A percentile compares a stretch with the other conserved stretches of the same genome.
phyloP scores from a whole-genome alignment of 1,284 basidiomycete species.

The Ganoderma meredithae region DNA sequence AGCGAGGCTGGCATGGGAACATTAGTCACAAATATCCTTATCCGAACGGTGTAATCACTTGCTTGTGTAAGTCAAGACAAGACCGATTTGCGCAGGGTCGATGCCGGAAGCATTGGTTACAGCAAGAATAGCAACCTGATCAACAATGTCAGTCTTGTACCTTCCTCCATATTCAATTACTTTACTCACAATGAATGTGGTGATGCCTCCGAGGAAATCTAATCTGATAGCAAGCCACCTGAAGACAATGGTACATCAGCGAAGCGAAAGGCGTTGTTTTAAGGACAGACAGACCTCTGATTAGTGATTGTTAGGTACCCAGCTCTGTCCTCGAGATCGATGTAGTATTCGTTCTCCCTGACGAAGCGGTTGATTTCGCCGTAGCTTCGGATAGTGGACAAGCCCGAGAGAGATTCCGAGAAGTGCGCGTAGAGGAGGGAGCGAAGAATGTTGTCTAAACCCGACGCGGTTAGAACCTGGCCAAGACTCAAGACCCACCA shows the following conservation, averaged over 20 bases:
- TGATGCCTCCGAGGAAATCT: conserved; percentile 72
- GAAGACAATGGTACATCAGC: background rate
- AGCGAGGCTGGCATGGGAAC: conserved; percentile 49
- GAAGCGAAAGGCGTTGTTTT: background rate
- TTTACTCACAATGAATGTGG: conserved; percentile 67
- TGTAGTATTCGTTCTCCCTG: conserved; percentile 70
- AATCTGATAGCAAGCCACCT: conserved; percentile 85
- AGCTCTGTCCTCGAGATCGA: conserved; percentile 80
- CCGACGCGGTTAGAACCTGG: background rate
- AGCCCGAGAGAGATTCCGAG: conserved; percentile 79
- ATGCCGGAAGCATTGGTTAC: conserved; percentile 61
- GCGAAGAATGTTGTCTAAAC: conserved; percentile 67
- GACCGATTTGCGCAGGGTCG: conserved; percentile 71
- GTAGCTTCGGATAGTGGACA: conserved; percentile 81
- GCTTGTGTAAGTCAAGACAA: conserved; percentile 77
- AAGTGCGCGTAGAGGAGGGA: conserved; percentile 83
- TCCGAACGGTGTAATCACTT: conserved; percentile 21
- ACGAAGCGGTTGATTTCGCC: conserved; percentile 71
- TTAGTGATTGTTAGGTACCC: conserved; percentile 67
- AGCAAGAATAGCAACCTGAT: conserved; percentile 60
- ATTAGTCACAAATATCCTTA: background rate
- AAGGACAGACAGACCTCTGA: conserved; percentile 50
- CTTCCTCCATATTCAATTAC: conserved; percentile 19
- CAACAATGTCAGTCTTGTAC: conserved; percentile 25
- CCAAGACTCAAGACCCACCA: too few species aligned